Evolutionary conservation across 108 stramenopile species (phyloP), one percentile per base, ranked within the genome.

Genomic region (Stephanodiscus triporus): DNA sequence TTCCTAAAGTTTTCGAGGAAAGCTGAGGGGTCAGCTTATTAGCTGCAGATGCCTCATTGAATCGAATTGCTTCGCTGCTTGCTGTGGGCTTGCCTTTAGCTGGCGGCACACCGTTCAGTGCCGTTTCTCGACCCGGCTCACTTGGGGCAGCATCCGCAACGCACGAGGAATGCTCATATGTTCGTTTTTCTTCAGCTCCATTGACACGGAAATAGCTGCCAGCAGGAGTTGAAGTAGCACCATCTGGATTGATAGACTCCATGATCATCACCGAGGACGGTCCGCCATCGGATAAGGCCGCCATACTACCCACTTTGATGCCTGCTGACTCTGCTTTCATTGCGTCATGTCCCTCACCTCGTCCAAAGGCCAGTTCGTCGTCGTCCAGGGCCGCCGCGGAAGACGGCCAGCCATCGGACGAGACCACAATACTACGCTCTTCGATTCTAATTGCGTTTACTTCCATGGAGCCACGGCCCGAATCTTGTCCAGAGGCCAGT

Each of bases 81-180:
- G 37, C 16, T 38, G 60, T 19, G 20, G 36, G 20, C 36, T 61
- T 37, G 9, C 36, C 60, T 2, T 19, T 38, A 5, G 60, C 36
- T 36, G 13, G 60, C 10, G 60, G 20, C 0, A 9, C 60, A 38
- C 36, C 37, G 30, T 40, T 42, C 17, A 4, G 40, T 10, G 30
- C 5, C 13, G 42, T 61, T 4, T 61, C 30, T 42, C 9, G 30
- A 38, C 14, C 5, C 9, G 37, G 4, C 36, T 40, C 60, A 22
- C 14, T 61, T 17, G 9, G 4, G 22, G 19, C 17, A 61, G 60
- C 17, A 61, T 42, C 37, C 22, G 60, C 14, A 4, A 20, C 60
- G 60, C 20, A n/a, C 34, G 60, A 43, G n/a, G 36, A 40, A 37
- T 36, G 60, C 36, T 61, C 36, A 14, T 61, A 38, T 61, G 16